Conservation (phyloP, 495 filamentous ascomycete species). For the Penicillium coffeae region DNA sequence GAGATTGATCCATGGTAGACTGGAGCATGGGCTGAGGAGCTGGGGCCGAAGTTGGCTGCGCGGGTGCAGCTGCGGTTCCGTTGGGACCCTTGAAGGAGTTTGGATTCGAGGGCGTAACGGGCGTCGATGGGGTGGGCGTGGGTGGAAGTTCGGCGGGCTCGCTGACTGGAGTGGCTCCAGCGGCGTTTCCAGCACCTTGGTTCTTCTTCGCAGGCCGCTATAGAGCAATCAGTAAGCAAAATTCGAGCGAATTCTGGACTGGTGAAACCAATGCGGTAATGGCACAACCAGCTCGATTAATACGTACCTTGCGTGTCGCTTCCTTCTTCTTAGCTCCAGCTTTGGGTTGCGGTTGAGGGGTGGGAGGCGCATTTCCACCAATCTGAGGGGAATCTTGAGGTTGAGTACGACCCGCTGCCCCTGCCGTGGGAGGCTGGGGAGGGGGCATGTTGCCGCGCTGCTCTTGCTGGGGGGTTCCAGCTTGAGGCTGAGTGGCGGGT, state of each 20-base stretch:
- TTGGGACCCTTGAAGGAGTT: slow-evolving; percentile 56
- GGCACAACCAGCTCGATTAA: neutral
- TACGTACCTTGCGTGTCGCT: slow-evolving; percentile 59
- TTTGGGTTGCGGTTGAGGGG: slow-evolving; percentile 76
- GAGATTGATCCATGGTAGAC: slow-evolving; percentile 42
- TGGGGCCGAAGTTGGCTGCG: slow-evolving; percentile 41
- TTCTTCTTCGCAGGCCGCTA: slow-evolving; percentile 63
- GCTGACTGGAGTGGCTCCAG: slow-evolving; percentile 66
- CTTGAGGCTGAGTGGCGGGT: slow-evolving; percentile 50
- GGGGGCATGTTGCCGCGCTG: slow-evolving; percentile 72
- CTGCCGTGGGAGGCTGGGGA: slow-evolving; percentile 68
- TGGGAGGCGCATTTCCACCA: slow-evolving; percentile 73
- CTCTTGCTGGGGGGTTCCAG: slow-evolving; percentile 67
- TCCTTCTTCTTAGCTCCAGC: slow-evolving; percentile 82
- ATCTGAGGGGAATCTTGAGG: slow-evolving; percentile 75
- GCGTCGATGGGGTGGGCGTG: slow-evolving; percentile 76
- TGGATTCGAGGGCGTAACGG: slow-evolving; percentile 76
- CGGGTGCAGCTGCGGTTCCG: slow-evolving; percentile 38
- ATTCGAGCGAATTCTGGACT: neutral
- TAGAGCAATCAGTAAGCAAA: slow-evolving; percentile 4
- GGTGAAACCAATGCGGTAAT: slow-evolving; percentile 15
- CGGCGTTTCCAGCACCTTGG: slow-evolving; percentile 53
- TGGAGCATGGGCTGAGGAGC: slow-evolving; percentile 40
- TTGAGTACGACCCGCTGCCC: slow-evolving; percentile 57
- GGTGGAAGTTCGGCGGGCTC: slow-evolving; percentile 66